A percentile compares a stretch with the other conserved stretches of the same genome.
phyloP scores from a whole-genome alignment of 352 stramenopile genomes.

The Pythium dissotocum region DNA sequence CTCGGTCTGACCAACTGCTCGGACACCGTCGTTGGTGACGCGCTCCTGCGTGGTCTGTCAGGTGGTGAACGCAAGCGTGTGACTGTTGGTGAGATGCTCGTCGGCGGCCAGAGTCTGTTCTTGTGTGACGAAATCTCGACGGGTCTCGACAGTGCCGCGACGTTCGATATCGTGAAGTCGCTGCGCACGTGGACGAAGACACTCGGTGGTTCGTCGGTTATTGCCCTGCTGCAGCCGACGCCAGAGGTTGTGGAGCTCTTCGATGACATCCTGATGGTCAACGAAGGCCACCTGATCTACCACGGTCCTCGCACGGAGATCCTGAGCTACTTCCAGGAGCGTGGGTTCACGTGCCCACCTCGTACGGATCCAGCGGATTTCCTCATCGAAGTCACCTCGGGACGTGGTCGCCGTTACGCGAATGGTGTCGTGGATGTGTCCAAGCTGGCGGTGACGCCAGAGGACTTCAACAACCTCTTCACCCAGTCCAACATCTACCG shows the following conservation, averaged over 20 bases:
- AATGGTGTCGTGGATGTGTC: conserved; percentile 35
- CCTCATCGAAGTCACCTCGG: conserved; percentile 68
- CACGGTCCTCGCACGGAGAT: conserved; percentile 80
- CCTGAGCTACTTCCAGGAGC: conserved; percentile 80
- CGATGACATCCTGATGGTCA: conserved; percentile 94
- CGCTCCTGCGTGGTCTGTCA: conserved; percentile 83
- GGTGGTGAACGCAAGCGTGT: conserved; percentile 88
- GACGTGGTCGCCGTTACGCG: conserved; percentile 45
- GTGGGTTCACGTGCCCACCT: conserved; percentile 70
- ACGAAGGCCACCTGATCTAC: conserved; percentile 93
- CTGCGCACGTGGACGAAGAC: conserved; percentile 45
- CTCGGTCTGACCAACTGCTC: conserved; percentile 88
- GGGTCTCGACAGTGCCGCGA: conserved; percentile 91
- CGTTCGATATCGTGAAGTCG: conserved; percentile 89
- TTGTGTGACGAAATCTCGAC: conserved; percentile 93
- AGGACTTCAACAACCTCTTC: conserved; percentile 61
- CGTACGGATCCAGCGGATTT: conserved; percentile 68
- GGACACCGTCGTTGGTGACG: conserved; percentile 93
- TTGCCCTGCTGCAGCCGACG: conserved; percentile 61
- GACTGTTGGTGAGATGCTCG: conserved; percentile 92
- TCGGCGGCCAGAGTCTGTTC: conserved; percentile 68
- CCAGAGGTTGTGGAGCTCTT: conserved; percentile 95
- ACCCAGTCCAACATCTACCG: conserved; percentile 49
- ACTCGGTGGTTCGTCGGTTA: conserved; percentile 33
- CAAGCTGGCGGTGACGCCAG: conserved; percentile 31